Conservation (phyloP, 2,329 filamentous ascomycete genomes). For the Pseudogymnoascus sp. region DNA sequence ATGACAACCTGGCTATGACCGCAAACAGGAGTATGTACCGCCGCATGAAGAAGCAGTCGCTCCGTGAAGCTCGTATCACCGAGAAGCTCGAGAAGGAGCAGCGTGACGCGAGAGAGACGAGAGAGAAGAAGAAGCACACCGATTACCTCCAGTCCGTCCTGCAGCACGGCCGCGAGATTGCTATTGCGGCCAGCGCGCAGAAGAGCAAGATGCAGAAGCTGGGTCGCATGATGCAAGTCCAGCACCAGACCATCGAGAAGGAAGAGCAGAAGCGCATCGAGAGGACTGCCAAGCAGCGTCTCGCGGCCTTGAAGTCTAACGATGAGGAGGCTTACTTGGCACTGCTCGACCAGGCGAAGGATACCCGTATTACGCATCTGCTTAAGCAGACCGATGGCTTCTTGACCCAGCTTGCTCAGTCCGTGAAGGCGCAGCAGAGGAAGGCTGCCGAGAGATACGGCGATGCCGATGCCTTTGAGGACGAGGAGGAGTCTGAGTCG, state of each 20-base stretch:
- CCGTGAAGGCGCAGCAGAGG: conserved; percentile 89
- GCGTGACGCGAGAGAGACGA: conserved; percentile 86
- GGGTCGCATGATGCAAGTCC: conserved; percentile 77
- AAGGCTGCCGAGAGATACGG: conserved; percentile 73
- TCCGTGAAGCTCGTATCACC: conserved; percentile 91
- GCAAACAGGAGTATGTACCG: conserved; percentile 87
- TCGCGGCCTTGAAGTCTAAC: conserved; percentile 96
- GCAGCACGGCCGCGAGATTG: conserved; percentile 72
- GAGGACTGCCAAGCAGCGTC: conserved; percentile 96
- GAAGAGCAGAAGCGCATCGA: conserved; percentile 99
- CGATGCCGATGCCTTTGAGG: conserved; percentile 40
- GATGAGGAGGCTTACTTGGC: conserved; percentile 99
- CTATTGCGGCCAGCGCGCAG: conserved; percentile 57
- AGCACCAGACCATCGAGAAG: conserved; percentile 95
- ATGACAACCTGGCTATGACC: conserved; percentile 94
- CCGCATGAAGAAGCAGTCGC: conserved; percentile 92
- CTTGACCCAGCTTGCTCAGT: conserved; percentile 88
- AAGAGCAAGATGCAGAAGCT: conserved; percentile 75
- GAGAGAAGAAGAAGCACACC: conserved; percentile 94
- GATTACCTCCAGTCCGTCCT: conserved; percentile 86
- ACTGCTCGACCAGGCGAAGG: conserved; percentile 94
- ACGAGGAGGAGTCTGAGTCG: conserved; percentile 56
- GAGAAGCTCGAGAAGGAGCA: conserved; percentile 99
- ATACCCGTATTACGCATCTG: conserved; percentile 96
- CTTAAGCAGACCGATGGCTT: conserved; percentile 97